Conservation (phyloP, 345 rosid species). For the Garcia nutans region DNA sequence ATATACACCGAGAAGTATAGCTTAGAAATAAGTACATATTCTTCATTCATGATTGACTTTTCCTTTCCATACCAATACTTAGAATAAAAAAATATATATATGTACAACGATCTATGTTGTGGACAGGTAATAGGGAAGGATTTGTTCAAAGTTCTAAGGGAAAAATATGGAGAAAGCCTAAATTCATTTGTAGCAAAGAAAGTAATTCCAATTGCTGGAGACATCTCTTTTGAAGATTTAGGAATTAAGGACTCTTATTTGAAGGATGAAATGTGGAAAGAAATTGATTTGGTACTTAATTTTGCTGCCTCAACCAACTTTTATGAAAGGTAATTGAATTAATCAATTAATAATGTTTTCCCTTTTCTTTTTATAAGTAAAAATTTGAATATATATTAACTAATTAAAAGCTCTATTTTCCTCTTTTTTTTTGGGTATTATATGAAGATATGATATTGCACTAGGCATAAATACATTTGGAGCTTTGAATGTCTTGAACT, state of each 20-base stretch:
- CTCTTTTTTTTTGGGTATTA: neutral
- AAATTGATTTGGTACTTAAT: constrained; percentile 37
- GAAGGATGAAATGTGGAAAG: constrained; percentile 26
- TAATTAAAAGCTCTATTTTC: too few relatives aligned
- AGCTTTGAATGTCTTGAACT: constrained; percentile 46
- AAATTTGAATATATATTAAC: too few relatives aligned
- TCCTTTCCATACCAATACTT: too few relatives aligned
- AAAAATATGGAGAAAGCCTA: constrained; percentile 13
- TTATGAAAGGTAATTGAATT: constrained; percentile 36
- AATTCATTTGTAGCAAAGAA: constrained; percentile 14
- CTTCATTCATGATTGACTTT: too few relatives aligned
- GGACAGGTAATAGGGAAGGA: constrained; percentile 27
- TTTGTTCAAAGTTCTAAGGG: constrained; percentile 20
- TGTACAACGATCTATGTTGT: too few relatives aligned
- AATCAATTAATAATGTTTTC: neutral
- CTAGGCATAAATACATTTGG: constrained; percentile 57
- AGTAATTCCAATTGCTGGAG: constrained; percentile 29
- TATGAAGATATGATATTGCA: constrained; percentile 44
- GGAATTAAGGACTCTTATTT: constrained; percentile 24
- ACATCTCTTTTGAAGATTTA: constrained; percentile 30
- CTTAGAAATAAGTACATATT: too few relatives aligned
- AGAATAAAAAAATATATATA: too few relatives aligned
- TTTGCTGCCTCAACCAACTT: constrained; percentile 46
- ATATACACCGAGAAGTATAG: too few relatives aligned
- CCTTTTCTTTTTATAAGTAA: neutral